Evolutionary conservation across 345 rosid genomes (phyloP), one percentile per base, ranked within the genome.

Genomic region (Moringa oleifera): DNA sequence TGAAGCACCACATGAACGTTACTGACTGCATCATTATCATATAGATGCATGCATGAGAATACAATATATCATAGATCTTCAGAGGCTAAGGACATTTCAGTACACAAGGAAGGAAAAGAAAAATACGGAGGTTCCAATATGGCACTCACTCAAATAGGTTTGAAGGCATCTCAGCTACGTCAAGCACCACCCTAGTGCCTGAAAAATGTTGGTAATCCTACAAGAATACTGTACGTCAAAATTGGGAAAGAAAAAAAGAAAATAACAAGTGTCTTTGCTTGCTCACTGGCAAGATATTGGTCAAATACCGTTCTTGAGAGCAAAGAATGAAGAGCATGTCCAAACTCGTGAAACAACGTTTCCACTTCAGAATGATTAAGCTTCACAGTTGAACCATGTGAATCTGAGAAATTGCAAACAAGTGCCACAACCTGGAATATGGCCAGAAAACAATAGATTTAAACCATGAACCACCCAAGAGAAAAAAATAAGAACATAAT

Each of bases 131-230:
- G 12, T 41, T 5, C 6, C 13, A 5, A 41, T 41, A 41, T 33
- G 12, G 47, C 11, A 90, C 97, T 93, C 77, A 93, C 98, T 93
- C 98, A 57, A 93, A 86, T 15, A 93, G 85, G 71, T 93, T 90
- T 25, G 98, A 93, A 67, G 98, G 98, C 24, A 80, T 81, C 79
- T 93, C 98, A 11, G 98, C 98, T 16, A 93, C 79, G 83, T 93
- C 98, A 54, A 93, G 90, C 68, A 71, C 97, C 62, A 86, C 96
- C 63, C 98, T 77, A 36, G 98, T 88, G 72, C 98, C 97, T 7
- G 97, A 86, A 68, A 93, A 90, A 75, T 93, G 97, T 73, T 93
- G 98, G 76, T 80, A 90, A 59, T 90, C 96, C 98, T 93, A 68
- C 76, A 75, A 72, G 63, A 71, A 66, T 41, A 37, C 23, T 41